phyloP scores from a whole-genome alignment of 2,329 filamentous ascomycete genomes.

The Lachnellula suecica region DNA sequence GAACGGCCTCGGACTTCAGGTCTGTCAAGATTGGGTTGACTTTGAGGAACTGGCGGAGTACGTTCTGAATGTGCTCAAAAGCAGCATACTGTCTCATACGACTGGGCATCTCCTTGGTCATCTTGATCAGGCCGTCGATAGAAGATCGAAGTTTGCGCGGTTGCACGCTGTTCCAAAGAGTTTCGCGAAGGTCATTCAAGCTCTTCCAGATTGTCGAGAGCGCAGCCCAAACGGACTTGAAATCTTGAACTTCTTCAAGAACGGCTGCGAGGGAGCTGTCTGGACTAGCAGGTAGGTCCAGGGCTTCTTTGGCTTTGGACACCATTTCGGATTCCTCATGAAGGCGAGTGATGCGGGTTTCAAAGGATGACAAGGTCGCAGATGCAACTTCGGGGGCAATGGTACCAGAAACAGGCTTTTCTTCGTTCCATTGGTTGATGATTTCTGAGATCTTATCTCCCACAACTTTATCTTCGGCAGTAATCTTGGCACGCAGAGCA shows the following conservation, averaged over 20 bases:
- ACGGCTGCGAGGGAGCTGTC: conserved; percentile 83
- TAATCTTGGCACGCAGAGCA: conserved; percentile 90
- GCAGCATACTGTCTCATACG: conserved; percentile 99
- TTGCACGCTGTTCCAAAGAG: conserved; percentile 92
- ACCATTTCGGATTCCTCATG: conserved; percentile 92
- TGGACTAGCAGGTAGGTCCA: conserved; percentile 78
- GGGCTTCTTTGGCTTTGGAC: conserved; percentile 91
- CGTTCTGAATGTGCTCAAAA: conserved; percentile 97
- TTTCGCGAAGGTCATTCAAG: conserved; percentile 88
- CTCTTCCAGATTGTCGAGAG: conserved; percentile 96
- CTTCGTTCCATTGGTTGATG: conserved; percentile 85
- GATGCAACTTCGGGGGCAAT: conserved; percentile 89
- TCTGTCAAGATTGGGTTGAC: conserved; percentile 86
- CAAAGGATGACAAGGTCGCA: conserved; percentile 77
- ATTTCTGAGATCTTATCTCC: conserved; percentile 85
- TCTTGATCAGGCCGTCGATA: conserved; percentile 90
- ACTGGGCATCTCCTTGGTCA: conserved; percentile 98
- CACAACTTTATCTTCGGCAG: conserved; percentile 89
- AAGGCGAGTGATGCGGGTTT: conserved; percentile 79
- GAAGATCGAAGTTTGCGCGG: conserved; percentile 88
- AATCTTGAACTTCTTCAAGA: conserved; percentile 95
- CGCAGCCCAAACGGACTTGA: conserved; percentile 97
- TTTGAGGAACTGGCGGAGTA: conserved; percentile 84
- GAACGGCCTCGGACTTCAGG: conserved; percentile 93
- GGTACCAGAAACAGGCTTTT: conserved; percentile 94